Evolutionary conservation across 2,329 filamentous ascomycete species (phyloP).

Genomic region (Orbilia ellipsospora): DNA sequence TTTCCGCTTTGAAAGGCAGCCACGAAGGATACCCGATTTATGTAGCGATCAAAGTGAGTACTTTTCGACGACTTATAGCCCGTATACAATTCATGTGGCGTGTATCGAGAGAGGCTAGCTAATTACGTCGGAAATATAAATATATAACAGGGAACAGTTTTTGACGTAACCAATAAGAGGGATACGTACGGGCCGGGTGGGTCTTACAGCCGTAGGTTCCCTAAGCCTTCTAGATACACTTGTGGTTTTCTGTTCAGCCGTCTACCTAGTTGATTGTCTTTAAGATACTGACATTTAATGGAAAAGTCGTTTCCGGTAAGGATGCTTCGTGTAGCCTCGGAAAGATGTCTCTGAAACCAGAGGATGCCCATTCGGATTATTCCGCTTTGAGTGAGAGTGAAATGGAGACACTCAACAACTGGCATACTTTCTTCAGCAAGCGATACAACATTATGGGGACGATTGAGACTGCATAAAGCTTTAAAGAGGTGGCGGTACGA

Average conservation of each 20-base stretch:
- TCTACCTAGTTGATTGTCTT: not conserved
- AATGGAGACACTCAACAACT: constrained; percentile 85
- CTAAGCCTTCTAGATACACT: not conserved
- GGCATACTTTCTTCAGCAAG: constrained; percentile 95
- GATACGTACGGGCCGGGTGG: constrained; percentile 80
- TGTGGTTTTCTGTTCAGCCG: not conserved
- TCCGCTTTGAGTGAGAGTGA: constrained; percentile 84
- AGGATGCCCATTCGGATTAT: constrained; percentile 87
- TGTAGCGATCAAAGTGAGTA: constrained; percentile 74
- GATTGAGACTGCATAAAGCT: constrained; percentile 13
- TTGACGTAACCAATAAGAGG: constrained; percentile 87
- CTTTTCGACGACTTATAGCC: not conserved
- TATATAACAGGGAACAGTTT: constrained; percentile 79
- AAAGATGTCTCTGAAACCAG: constrained; percentile 83
- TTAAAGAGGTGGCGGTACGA: not conserved
- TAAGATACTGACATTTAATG: not conserved
- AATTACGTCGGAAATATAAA: not conserved
- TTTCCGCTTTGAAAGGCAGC: constrained; percentile 36
- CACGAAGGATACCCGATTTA: constrained; percentile 63
- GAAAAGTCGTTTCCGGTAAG: constrained; percentile 89
- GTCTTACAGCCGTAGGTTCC: constrained; percentile 80
- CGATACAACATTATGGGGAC: constrained; percentile 87
- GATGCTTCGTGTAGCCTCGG: constrained; percentile 93
- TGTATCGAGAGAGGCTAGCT: too few relatives aligned
- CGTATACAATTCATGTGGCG: not conserved